Evolutionary conservation across 1,139 yeast genomes (phyloP).

Genomic region (Pichia sp.): DNA sequence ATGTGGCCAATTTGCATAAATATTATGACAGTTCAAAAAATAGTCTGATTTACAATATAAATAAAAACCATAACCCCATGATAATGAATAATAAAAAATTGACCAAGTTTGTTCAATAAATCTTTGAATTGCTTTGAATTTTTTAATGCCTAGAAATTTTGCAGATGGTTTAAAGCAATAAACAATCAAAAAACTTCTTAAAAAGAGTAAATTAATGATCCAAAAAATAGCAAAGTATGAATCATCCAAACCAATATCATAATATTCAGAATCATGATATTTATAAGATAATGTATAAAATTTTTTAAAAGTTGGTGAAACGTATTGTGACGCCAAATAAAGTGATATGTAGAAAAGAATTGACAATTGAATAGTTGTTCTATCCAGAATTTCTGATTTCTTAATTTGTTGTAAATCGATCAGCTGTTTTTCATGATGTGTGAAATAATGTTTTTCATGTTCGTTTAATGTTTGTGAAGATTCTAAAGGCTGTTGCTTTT

Average conservation of each 20-base stretch:
- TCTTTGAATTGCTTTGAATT: slow-evolving; percentile 50
- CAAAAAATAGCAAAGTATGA: slow-evolving; percentile 48
- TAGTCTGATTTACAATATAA: slow-evolving; percentile 57
- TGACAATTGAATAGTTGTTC: slow-evolving; percentile 16
- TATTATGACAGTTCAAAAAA: slow-evolving; percentile 49
- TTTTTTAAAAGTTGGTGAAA: slow-evolving; percentile 28
- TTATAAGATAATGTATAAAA: slow-evolving; percentile 47
- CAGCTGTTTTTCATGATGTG: neutral
- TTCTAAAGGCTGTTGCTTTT: too few species aligned
- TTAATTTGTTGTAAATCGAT: slow-evolving; percentile 3
- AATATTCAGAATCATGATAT: slow-evolving; percentile 30
- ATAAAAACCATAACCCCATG: slow-evolving; percentile 54
- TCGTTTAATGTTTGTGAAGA: neutral
- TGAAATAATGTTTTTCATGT: neutral
- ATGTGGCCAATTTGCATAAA: slow-evolving; percentile 79
- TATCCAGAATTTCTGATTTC: slow-evolving; percentile 20
- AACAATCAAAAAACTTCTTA: slow-evolving; percentile 57
- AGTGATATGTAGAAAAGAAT: slow-evolving; percentile 17
- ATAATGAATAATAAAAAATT: slow-evolving; percentile 50
- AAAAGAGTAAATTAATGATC: slow-evolving; percentile 51
- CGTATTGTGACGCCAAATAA: slow-evolving; percentile 11
- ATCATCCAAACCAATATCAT: slow-evolving; percentile 57
- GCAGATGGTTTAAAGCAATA: slow-evolving; percentile 58
- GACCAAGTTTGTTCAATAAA: slow-evolving; percentile 90
- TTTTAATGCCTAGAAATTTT: slow-evolving; percentile 39